Percentiles rank a stretch among this genome's conserved stretches.
phyloP scores from a whole-genome alignment of 345 rosid species.

The Dimocarpus longan region DNA sequence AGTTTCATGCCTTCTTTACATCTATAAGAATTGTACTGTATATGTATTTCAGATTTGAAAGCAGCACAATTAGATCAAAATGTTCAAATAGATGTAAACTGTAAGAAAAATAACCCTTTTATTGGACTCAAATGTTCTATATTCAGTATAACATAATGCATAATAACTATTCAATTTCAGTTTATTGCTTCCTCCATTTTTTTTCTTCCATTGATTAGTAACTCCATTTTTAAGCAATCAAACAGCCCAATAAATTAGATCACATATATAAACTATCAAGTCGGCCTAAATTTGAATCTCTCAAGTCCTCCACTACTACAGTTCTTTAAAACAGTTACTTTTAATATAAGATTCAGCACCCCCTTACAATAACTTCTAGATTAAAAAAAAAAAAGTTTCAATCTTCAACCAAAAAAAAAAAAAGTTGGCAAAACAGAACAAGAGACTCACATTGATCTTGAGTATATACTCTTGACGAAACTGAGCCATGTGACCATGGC shows the following conservation, averaged over 20 bases:
- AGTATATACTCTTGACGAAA: slow-evolving; percentile 29
- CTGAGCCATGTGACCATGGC: slow-evolving; percentile 26
- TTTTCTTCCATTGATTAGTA: background rate
- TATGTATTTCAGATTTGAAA: slow-evolving; percentile 1
- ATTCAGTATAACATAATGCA: no score
- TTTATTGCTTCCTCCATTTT: background rate
- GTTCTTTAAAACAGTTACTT: no score
- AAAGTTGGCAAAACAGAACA: background rate
- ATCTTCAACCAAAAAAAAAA: no score
- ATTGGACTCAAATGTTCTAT: no score
- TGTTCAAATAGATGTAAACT: background rate
- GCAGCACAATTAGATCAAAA: background rate
- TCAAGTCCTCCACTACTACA: no score
- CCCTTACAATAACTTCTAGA: background rate
- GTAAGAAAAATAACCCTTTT: no score
- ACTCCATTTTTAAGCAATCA: no score
- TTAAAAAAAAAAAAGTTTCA: background rate
- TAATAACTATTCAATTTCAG: background rate
- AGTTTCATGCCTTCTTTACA: no score
- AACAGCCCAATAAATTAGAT: background rate
- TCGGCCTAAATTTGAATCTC: no score
- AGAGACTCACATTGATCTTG: slow-evolving; percentile 34
- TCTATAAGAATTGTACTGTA: no score
- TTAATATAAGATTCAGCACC: background rate
- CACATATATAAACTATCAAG: no score